Conservation (phyloP, 2,329 filamentous ascomycete genomes). For the Hypoxylon sp. region DNA sequence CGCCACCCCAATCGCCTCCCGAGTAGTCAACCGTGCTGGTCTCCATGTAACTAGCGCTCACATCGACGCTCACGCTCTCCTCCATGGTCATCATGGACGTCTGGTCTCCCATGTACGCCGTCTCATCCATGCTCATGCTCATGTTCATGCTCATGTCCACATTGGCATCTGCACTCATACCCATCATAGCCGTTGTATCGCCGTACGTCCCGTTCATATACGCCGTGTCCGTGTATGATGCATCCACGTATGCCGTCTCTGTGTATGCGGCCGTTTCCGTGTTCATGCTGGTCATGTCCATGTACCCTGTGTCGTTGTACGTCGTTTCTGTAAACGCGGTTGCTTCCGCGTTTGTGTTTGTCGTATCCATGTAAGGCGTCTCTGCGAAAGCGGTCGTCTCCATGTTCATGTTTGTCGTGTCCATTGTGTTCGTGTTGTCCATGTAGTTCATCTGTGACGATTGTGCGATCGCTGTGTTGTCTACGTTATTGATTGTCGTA, state of each 20-base stretch:
- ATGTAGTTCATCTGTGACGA: constrained; percentile 11
- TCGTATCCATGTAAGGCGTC: constrained; percentile 11
- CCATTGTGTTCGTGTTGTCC: constrained; percentile 7
- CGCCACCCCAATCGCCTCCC: constrained; percentile 47
- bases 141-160: constrained; percentile 25
- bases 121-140: constrained; percentile 22
- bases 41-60: constrained; percentile 34
- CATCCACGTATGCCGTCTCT: not conserved
- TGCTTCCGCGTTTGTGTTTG: constrained; percentile 15
- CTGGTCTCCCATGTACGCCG: constrained; percentile 23
- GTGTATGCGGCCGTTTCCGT: not conserved
- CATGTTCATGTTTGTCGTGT: constrained; percentile 12
- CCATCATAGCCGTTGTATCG: constrained; percentile 17
- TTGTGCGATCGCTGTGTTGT: constrained; percentile 20
- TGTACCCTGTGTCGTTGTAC: not conserved
- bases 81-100: constrained; percentile 34
- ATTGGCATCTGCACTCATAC: not conserved
- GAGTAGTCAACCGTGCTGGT: constrained; percentile 47
- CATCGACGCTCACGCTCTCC: constrained; percentile 37
- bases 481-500: constrained; percentile 33
- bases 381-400: constrained; percentile 19
- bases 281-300: not conserved
- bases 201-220: constrained; percentile 30
- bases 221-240: constrained; percentile 1
- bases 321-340: not conserved